Evolutionary conservation across 1,284 basidiomycete species (phyloP).

Genomic region (Ganoderma sp.): DNA sequence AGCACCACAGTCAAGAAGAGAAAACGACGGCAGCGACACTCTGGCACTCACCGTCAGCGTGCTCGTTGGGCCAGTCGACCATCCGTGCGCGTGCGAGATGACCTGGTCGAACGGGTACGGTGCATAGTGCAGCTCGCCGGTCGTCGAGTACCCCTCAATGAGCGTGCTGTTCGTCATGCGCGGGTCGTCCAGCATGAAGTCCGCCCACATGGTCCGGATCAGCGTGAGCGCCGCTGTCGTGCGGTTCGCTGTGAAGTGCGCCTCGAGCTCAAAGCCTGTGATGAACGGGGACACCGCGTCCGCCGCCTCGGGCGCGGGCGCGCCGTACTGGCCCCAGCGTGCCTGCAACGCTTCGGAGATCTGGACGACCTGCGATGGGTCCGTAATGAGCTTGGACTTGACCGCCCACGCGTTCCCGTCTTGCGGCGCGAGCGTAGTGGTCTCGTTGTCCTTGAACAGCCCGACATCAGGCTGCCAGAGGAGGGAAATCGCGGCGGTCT

Average conservation of each 20-base stretch:
- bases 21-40: neutral
- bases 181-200: no score
- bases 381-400: slow-evolving; percentile 28
- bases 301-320: slow-evolving; percentile 30
- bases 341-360: slow-evolving; percentile 26
- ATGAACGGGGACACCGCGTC: slow-evolving; percentile 30
- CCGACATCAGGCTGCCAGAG: neutral
- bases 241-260: slow-evolving; percentile 30
- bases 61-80: slow-evolving; percentile 31
- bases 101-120: slow-evolving; percentile 27
- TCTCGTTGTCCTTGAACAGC: slow-evolving; percentile 21
- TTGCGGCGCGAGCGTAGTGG: slow-evolving; percentile 30
- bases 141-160: no score
- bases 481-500: slow-evolving; percentile 25
- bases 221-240: slow-evolving; percentile 22
- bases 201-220: no score
- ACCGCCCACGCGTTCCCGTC: slow-evolving; percentile 32
- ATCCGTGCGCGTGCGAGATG: slow-evolving; percentile 31
- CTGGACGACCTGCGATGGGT: slow-evolving; percentile 15
- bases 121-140: slow-evolving; percentile 20
- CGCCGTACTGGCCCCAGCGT: slow-evolving; percentile 29
- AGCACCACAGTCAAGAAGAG: neutral
- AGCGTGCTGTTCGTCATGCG: no score
- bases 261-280: slow-evolving; percentile 30
- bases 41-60: slow-evolving; percentile 23